A percentile compares a stretch with the other conserved stretches of the same genome.
phyloP scores from a whole-genome alignment of 805 yeast species.

The Suhomyces vadensis region DNA sequence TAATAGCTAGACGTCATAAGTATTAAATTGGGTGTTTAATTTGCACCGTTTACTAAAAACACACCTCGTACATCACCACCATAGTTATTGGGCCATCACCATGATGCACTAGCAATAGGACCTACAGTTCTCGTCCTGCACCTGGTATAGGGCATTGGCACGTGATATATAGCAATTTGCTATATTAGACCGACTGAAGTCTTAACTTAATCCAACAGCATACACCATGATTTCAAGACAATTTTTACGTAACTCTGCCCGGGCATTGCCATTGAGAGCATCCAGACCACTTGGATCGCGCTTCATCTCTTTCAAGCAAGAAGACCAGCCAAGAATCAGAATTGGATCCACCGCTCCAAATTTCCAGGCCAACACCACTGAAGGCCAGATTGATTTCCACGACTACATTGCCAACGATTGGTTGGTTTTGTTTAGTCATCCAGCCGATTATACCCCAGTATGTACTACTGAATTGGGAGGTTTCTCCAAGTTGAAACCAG shows the following conservation, averaged over 20 bases:
- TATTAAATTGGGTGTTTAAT: too few species aligned
- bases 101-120: neutral
- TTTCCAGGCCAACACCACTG: constrained; percentile 62
- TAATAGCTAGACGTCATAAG: too few species aligned
- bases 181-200: neutral
- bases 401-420: constrained; percentile 61
- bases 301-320: constrained; percentile 33
- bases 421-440: constrained; percentile 72
- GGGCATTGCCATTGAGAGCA: constrained; percentile 3
- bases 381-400: constrained; percentile 64
- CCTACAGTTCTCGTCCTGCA: neutral
- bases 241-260: constrained; percentile 16
- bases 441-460: constrained; percentile 78
- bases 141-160: neutral
- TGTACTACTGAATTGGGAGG: constrained; percentile 81
- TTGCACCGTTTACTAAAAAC: too few species aligned
- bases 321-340: constrained; percentile 46
- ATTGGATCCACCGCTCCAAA: constrained; percentile 70
- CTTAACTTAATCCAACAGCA: neutral
- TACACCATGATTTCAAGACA: constrained; percentile 22
- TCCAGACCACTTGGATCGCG: constrained; percentile 14
- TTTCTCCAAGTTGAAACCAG: constrained; percentile 69
- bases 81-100: too few species aligned
- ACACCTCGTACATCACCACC: too few species aligned
- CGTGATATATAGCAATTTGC: constrained; percentile 8